Conservation (phyloP, 768 basidiomycete species). For the button mushroom (Agaricus bisporus) region DNA sequence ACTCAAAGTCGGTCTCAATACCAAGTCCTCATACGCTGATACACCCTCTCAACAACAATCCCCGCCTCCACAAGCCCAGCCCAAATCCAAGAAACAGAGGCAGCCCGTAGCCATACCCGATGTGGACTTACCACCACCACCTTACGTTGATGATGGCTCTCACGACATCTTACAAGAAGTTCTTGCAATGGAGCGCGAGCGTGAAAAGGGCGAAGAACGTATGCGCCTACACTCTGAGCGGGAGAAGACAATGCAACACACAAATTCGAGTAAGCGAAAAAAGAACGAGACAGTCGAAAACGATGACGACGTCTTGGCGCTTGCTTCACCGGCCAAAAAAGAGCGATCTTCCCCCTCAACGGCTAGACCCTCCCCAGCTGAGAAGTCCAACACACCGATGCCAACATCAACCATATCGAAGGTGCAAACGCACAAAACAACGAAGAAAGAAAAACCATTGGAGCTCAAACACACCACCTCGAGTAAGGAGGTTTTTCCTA, state of each 20-base stretch:
- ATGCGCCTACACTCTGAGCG: slow-evolving; percentile 36
- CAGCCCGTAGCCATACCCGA: slow-evolving; percentile 22
- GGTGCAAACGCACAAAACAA: slow-evolving; percentile 21
- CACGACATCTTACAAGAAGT: slow-evolving; percentile 79
- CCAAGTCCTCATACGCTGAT: slow-evolving; percentile 26
- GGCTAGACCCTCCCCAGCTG: slow-evolving; percentile 14
- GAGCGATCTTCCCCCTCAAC: slow-evolving; percentile 38
- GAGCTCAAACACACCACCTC: slow-evolving; percentile 13
- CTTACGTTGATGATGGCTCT: slow-evolving; percentile 76
- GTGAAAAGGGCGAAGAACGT: slow-evolving; percentile 53
- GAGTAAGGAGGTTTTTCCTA: slow-evolving; percentile 25
- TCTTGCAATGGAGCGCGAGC: slow-evolving; percentile 71
- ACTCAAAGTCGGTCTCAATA: slow-evolving; percentile 50
- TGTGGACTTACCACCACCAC: slow-evolving; percentile 53
- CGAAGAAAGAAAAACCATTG: slow-evolving; percentile 40
- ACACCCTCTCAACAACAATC: slow-evolving; percentile 24
- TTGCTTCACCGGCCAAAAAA: slow-evolving; percentile 60
- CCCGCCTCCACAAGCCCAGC: slow-evolving; percentile 22
- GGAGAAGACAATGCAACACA: slow-evolving; percentile 30
- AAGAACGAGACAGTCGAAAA: slow-evolving; percentile 27
- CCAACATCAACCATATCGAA: slow-evolving; percentile 9
- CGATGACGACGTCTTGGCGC: slow-evolving; percentile 56
- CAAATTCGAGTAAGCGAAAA: slow-evolving; percentile 51
- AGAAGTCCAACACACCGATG: slow-evolving; percentile 12
- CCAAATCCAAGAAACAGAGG: slow-evolving; percentile 31